phyloP scores from a whole-genome alignment of 2,329 filamentous ascomycete genomes.

The Cladophialophora yegresii region DNA sequence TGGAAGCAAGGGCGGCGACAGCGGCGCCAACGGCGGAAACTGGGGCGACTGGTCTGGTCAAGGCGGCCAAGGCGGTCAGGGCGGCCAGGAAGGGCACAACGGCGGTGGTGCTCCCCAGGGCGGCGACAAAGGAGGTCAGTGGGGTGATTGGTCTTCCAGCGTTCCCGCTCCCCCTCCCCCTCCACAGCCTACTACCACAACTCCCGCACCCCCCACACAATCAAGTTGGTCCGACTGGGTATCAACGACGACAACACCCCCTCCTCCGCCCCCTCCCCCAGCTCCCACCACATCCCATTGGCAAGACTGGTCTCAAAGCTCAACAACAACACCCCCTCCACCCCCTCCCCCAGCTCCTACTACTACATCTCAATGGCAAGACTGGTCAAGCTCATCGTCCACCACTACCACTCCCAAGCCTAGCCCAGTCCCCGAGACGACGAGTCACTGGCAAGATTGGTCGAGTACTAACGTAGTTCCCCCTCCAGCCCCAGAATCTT shows the following conservation, averaged over 20 bases:
- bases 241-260: conserved; percentile 16
- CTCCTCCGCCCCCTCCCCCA: conserved; percentile 7
- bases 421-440: conserved; percentile 6
- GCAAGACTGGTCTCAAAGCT: conserved; percentile 12
- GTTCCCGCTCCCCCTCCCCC: conserved; percentile 6
- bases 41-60: conserved; percentile 27
- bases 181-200: conserved; percentile 9
- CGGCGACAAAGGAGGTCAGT: conserved; percentile 20
- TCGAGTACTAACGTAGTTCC: conserved; percentile 23
- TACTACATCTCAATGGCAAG: conserved; percentile 2
- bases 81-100: conserved; percentile 15
- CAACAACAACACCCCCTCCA: conserved; percentile 12
- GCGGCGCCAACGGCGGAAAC: conserved; percentile 15
- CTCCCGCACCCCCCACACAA: neutral
- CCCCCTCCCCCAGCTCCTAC: conserved; percentile 8
- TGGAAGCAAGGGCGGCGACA: conserved; percentile 30
- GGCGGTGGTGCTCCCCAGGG: conserved; percentile 14
- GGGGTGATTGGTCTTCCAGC: conserved; percentile 18
- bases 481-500: conserved; percentile 17
- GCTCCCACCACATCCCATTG: conserved; percentile 15
- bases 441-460: conserved; percentile 13
- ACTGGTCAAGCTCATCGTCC: neutral
- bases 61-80: neutral
- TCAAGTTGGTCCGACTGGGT: conserved; percentile 15
- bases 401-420: conserved; percentile 5